phyloP scores from a whole-genome alignment of 805 yeast genomes.

The Hanseniaspora valbyensis region DNA sequence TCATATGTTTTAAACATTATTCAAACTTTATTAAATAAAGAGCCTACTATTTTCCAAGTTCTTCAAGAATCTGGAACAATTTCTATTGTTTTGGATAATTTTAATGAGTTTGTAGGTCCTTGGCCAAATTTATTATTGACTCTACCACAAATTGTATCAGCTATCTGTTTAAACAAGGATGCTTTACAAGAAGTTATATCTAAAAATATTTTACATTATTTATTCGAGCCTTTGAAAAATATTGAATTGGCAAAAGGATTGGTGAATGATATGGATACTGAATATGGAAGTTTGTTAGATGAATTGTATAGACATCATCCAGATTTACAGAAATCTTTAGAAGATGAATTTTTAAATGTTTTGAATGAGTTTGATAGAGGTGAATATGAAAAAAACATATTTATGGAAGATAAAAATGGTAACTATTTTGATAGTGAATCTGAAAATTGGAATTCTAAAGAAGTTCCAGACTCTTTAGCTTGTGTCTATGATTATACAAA shows the following conservation, averaged over 20 bases:
- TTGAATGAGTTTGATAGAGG: conserved; percentile 30
- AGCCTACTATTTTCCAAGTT: conserved; percentile 78
- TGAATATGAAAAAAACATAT: background rate
- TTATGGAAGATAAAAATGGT: conserved; percentile 1
- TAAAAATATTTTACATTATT: conserved; percentile 30
- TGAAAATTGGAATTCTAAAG: background rate
- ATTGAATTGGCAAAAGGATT: conserved; percentile 43
- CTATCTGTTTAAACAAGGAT: conserved; percentile 63
- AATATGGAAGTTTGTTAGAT: conserved; percentile 60
- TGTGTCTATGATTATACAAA: conserved; percentile 8
- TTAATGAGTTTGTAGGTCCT: conserved; percentile 45
- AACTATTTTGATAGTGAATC: background rate
- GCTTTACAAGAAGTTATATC: conserved; percentile 51
- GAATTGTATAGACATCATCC: conserved; percentile 79
- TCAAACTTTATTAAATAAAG: conserved; percentile 67
- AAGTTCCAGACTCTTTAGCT: background rate
- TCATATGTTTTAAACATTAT: conserved; percentile 53
- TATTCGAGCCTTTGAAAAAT: conserved; percentile 44
- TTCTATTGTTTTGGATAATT: conserved; percentile 49
- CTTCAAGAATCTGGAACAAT: conserved; percentile 68
- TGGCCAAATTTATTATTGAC: conserved; percentile 48
- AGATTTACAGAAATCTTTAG: conserved; percentile 48
- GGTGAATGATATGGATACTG: conserved; percentile 41
- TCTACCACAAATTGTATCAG: conserved; percentile 68
- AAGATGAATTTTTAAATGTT: conserved; percentile 37